phyloP scores from a whole-genome alignment of 352 stramenopile genomes.

The Phytopythium litorale region DNA sequence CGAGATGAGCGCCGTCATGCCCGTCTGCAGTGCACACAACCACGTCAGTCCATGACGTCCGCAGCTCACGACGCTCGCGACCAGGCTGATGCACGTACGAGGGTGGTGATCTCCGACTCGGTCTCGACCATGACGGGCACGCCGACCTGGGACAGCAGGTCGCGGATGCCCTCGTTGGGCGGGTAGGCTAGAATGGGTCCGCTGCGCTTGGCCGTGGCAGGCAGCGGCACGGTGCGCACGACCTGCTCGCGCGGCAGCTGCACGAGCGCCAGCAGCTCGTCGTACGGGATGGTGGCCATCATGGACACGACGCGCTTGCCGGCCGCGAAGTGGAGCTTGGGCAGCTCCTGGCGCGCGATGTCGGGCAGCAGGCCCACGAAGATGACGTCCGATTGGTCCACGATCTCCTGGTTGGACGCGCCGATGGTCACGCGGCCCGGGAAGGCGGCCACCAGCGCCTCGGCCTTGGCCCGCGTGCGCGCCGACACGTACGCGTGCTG shows the following conservation, averaged over 20 bases:
- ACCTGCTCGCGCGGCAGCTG: conserved; percentile 67
- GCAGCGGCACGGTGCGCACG: conserved; percentile 74
- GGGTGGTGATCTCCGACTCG: conserved; percentile 79
- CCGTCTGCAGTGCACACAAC: conserved; percentile 31
- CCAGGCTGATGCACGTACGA: conserved; percentile 22
- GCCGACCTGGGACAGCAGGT: conserved; percentile 73
- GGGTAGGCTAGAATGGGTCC: conserved; percentile 81
- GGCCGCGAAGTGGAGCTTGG: conserved; percentile 58
- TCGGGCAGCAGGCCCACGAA: conserved; percentile 79
- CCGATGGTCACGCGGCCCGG: conserved; percentile 58
- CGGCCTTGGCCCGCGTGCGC: conserved; percentile 71
- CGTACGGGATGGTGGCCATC: conserved; percentile 88
- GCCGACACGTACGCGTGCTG: conserved; percentile 68
- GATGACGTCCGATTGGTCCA: conserved; percentile 79
- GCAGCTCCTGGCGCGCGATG: conserved; percentile 64
- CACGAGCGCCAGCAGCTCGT: conserved; percentile 72
- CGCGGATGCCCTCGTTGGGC: conserved; percentile 56
- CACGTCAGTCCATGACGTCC: neutral
- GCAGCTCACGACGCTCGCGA: neutral
- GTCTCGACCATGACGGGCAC: conserved; percentile 79
- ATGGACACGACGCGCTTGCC: conserved; percentile 77
- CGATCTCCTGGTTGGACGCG: conserved; percentile 74
- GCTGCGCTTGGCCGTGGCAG: conserved; percentile 65
- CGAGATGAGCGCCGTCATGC: conserved; percentile 82
- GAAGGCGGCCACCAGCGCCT: conserved; percentile 70